Evolutionary conservation across 2,329 filamentous ascomycete genomes (phyloP).

Genomic region (Trichoderma aggressivum): DNA sequence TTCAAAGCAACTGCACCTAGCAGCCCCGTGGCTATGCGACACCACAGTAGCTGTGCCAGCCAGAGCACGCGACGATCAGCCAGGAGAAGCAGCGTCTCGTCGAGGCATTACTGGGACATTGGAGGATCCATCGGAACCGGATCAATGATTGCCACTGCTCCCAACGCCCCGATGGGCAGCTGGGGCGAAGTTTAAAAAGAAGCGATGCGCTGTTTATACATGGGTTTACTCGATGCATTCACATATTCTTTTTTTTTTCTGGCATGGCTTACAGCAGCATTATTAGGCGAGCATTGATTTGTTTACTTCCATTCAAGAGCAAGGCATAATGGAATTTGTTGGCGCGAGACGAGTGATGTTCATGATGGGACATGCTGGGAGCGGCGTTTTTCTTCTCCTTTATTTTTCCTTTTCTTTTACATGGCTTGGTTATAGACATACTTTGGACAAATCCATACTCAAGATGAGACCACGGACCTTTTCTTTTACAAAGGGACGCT

Average conservation of each 20-base stretch:
- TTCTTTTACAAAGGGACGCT: not conserved
- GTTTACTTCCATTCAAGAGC: not conserved
- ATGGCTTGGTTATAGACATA: not conserved
- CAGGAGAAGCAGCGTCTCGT: slow-evolving; percentile 65
- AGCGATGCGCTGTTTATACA: not conserved
- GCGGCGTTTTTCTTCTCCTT: not conserved
- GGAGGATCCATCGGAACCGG: slow-evolving; percentile 76
- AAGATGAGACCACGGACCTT: not conserved
- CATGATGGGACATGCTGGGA: not conserved
- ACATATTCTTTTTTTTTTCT: not conserved
- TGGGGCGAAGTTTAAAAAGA: slow-evolving; percentile 68
- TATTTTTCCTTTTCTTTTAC: not conserved
- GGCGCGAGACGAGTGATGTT: slow-evolving; percentile 5
- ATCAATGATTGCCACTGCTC: slow-evolving; percentile 59
- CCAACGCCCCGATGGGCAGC: slow-evolving; percentile 64
- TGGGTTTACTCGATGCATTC: not conserved
- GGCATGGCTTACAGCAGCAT: slow-evolving; percentile 12
- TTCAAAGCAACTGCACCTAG: slow-evolving; percentile 54
- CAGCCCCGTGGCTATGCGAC: slow-evolving; percentile 47
- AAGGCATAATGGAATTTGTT: slow-evolving; percentile 10
- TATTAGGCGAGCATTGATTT: slow-evolving; percentile 9
- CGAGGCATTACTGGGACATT: slow-evolving; percentile 89
- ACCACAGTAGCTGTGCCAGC: slow-evolving; percentile 72
- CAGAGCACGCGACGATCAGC: slow-evolving; percentile 78
- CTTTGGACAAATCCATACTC: not conserved